phyloP scores from a whole-genome alignment of 441 rosid species.

The Viola pubescens region DNA sequence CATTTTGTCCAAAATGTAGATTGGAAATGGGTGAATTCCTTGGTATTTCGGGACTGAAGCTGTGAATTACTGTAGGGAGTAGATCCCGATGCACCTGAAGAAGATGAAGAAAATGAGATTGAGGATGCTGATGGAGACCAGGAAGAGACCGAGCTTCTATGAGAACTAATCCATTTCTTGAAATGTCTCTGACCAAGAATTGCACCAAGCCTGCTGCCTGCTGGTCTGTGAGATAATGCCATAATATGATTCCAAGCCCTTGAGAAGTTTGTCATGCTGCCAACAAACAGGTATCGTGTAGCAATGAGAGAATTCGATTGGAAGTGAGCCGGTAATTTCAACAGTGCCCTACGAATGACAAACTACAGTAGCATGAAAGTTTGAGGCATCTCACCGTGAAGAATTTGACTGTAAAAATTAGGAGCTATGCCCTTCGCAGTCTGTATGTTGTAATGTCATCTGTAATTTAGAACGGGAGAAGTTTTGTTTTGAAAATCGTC shows the following conservation, averaged over 20 bases:
- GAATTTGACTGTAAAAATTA: no score
- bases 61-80: slow-evolving; percentile 53
- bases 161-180: slow-evolving; percentile 15
- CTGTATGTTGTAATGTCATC: background rate
- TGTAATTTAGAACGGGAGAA: background rate
- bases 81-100: slow-evolving; percentile 97
- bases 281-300: background rate
- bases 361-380: background rate
- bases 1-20: background rate
- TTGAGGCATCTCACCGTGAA: no score
- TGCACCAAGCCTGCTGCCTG: background rate
- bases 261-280: background rate
- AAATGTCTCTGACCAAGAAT: background rate
- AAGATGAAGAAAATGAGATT: slow-evolving; percentile 88
- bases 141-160: slow-evolving; percentile 84
- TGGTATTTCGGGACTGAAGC: background rate
- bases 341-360: background rate
- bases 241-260: background rate
- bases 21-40: background rate
- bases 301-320: background rate
- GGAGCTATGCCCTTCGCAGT: background rate
- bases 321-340: background rate
- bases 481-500: background rate
- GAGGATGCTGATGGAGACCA: slow-evolving; percentile 94
- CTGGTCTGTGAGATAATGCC: background rate